A percentile compares a stretch with the other conserved stretches of the same genome.
phyloP scores from a whole-genome alignment of 2,329 filamentous ascomycete genomes.

The Fusarium penzigii region DNA sequence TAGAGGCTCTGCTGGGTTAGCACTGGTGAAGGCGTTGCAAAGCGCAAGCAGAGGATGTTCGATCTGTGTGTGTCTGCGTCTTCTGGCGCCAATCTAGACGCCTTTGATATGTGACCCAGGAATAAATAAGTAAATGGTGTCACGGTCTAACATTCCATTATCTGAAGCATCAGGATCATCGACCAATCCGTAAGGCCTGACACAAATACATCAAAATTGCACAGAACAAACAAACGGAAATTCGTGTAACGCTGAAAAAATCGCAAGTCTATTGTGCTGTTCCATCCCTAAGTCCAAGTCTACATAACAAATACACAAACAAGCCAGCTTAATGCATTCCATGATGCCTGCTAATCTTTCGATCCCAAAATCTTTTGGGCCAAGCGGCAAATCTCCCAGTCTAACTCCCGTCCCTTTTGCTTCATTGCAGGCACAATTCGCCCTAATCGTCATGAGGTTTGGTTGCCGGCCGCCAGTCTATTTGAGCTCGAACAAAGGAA shows the following conservation, averaged over 20 bases:
- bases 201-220: too few species aligned
- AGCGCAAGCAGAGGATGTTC: too few species aligned
- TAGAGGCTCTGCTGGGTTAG: slow-evolving; percentile 6
- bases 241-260: slow-evolving; percentile 12
- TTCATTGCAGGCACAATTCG: slow-evolving; percentile 26
- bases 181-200: too few species aligned
- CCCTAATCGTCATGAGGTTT: slow-evolving; percentile 28
- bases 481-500: slow-evolving; percentile 29
- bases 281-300: slow-evolving; percentile 24
- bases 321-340: slow-evolving; percentile 29
- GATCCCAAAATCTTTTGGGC: slow-evolving; percentile 14
- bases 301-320: slow-evolving; percentile 32
- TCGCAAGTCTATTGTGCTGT: slow-evolving; percentile 28
- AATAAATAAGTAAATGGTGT: too few species aligned
- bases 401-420: slow-evolving; percentile 29
- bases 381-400: slow-evolving; percentile 23
- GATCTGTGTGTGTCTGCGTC: too few species aligned
- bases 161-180: too few species aligned
- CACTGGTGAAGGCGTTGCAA: too few species aligned
- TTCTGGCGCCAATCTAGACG: too few species aligned
- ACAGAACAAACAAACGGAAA: too few species aligned
- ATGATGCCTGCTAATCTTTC: slow-evolving; percentile 22
- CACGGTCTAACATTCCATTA: too few species aligned
- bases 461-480: slow-evolving; percentile 30
- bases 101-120: too few species aligned